Base-by-base conservation (phyloP, 2,329 filamentous ascomycete genomes). In the Trichoderma arundinaceum region DNA sequence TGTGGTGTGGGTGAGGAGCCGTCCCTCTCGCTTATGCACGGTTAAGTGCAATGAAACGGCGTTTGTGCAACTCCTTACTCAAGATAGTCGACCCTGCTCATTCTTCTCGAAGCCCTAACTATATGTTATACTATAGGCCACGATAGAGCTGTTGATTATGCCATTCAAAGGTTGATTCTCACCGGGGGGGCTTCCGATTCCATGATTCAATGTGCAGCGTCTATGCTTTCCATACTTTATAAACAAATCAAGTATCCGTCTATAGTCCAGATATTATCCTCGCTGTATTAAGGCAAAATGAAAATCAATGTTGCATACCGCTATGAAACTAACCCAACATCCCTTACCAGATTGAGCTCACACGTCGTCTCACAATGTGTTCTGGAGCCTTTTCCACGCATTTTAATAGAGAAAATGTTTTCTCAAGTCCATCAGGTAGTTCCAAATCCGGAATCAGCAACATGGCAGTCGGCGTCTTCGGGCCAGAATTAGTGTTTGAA, bases 261-360 rank as follows among this genome's bases (percentile, higher is more conserved):
- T 51, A 51, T 41, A 6, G 10, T 41, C 17, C 57, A 49, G 35
- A 10, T 10, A 35, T 35, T 17, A 43, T 22, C 28, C n/a, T 52
- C 58, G 46, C 58, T 61, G 49, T 52, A 52, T 35, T 22, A 19
- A 61, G 8, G 4, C 22, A 52, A 52, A 15, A 19, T 12, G 15
- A 4, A 22, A 28, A 10, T 10, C 10, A 22, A 48, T 12, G 1
- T 48, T 17, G 44, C 44, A 48, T 28, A 6, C 35, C 6, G 35
- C 10, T 38, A 5, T 39, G 12, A 57, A 13, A 43, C 9, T 4
- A 43, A 28, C 22, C 22, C 22, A 85, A 1, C 91, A 86, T 93
- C 67, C 13, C 87, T 53, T 67, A 70, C 69, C 69, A 70, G 17
- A 69, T 52, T 17, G 68, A 62, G 46, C 69, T 70, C 43, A 67